Base-by-base conservation (phyloP, 164 flowering plant species). In the Magnolia kwangsiensis region DNA sequence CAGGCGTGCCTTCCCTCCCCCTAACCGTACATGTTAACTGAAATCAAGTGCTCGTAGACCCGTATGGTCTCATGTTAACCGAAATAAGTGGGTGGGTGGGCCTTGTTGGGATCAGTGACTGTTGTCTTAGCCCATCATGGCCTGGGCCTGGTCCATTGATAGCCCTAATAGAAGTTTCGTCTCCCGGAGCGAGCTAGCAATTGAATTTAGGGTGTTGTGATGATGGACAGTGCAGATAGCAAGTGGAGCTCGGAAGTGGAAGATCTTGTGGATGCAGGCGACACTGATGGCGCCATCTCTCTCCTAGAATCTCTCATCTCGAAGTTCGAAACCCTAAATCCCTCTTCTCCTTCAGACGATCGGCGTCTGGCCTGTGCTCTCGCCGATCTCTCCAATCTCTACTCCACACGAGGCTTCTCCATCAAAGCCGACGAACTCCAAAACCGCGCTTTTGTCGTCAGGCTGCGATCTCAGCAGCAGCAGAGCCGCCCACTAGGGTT, bases 401-500 rank as follows among this genome's bases (percentile, higher is more conserved):
- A 75, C 72, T 50, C 55, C 64, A 58, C 72, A 37, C 78, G 51
- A 5, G 78, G 78, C 50, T 58, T 75, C 73, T 75, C 78, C 51
- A 27, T 45, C 21, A 75, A 75, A 61, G 51, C 78, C 6, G 78
- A 75, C 27, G 73, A 75, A n/a, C 73, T 75, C 14, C 67, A 50
- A 11, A 75, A 37, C 51, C 66, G 73, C 1, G 72, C 78, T 58
- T 73, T 75, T 50, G 11, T 75, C 72, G 19, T 69, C 50, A 75
- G n/a, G 21, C 66, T 55, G 61, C 37, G 37, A 21, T 18, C 69
- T 74, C 76, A 74, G 18, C 69, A 20, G 23, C 24, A 49, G 18
- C 59, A 73, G 6, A 18, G 51, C 45, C 10, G 20, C 51, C 51
- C 49, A 20, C 19, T n/a, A 49, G 72, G 72, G 72, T 70, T 50